A percentile compares a stretch with the other conserved stretches of the same genome.
phyloP scores from a whole-genome alignment of 225 moss, liverwort and hornwort genomes.

The Sphagnum tenellum region DNA sequence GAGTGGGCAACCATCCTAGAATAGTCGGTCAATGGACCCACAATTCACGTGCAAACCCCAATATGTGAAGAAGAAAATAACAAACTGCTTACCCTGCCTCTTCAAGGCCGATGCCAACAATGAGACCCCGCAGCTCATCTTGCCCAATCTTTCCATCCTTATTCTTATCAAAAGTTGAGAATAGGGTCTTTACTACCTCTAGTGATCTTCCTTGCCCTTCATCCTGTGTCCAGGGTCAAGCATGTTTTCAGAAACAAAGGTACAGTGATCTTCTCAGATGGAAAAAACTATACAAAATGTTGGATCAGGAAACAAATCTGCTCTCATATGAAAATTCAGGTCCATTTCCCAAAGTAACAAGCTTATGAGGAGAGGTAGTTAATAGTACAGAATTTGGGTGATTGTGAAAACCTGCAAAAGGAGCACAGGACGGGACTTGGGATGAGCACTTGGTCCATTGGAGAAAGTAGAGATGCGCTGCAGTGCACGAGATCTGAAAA shows the following conservation, averaged over 20 bases:
- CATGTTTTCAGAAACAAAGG: neutral
- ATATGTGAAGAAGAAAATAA: too few relatives aligned
- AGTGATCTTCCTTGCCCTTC: constrained; percentile 27
- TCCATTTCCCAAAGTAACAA: too few relatives aligned
- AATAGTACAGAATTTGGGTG: too few relatives aligned
- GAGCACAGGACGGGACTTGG: constrained; percentile 17
- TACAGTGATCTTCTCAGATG: too few relatives aligned
- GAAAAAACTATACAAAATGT: too few relatives aligned
- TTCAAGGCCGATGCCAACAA: constrained; percentile 81
- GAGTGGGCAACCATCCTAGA: too few relatives aligned
- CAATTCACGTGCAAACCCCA: too few relatives aligned
- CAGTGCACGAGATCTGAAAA: constrained; percentile 66
- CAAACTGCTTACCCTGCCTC: constrained; percentile 51
- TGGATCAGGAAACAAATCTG: too few relatives aligned
- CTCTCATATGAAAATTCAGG: too few relatives aligned
- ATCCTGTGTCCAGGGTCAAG: constrained; percentile 24
- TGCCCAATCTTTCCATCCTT: constrained; percentile 81
- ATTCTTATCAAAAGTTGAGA: constrained; percentile 69
- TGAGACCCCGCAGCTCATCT: constrained; percentile 74
- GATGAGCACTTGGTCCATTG: constrained; percentile 3
- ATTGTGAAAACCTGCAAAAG: constrained; percentile 19
- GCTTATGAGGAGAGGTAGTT: too few relatives aligned
- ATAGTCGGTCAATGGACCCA: too few relatives aligned
- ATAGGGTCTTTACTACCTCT: constrained; percentile 52
- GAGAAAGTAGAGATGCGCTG: constrained; percentile 66